phyloP scores from a whole-genome alignment of 805 yeast species.

The Candida morakotiae region DNA sequence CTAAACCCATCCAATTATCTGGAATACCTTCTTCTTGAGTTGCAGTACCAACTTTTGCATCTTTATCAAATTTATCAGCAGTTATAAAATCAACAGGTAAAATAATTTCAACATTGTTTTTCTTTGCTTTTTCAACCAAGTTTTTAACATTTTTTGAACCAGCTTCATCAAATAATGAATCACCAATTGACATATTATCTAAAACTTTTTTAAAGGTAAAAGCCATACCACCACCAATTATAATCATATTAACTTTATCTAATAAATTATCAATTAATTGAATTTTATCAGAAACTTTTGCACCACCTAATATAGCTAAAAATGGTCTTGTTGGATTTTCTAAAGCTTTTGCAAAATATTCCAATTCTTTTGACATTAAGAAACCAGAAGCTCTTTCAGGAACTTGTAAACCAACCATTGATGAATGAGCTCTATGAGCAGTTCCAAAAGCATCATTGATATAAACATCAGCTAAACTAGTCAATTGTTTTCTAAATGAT shows the following conservation, averaged over 20 bases:
- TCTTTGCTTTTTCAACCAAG: slow-evolving; percentile 93
- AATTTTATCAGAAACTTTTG: slow-evolving; percentile 98
- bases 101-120: slow-evolving; percentile 87
- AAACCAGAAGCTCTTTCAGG: slow-evolving; percentile 98
- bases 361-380: slow-evolving; percentile 96
- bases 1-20: slow-evolving; percentile 93
- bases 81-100: slow-evolving; percentile 95
- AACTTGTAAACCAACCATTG: slow-evolving; percentile 96
- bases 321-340: slow-evolving; percentile 98
- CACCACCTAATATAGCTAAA: slow-evolving; percentile 98
- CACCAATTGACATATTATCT: slow-evolving; percentile 82
- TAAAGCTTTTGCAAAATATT: slow-evolving; percentile 95
- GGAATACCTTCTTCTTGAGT: slow-evolving; percentile 91
- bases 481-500: slow-evolving; percentile 84
- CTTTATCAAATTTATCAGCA: slow-evolving; percentile 90
- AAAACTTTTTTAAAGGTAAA: slow-evolving; percentile 96
- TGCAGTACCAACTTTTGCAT: slow-evolving; percentile 82
- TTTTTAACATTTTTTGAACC: slow-evolving; percentile 95
- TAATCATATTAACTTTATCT: slow-evolving; percentile 91
- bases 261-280: slow-evolving; percentile 95
- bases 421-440: slow-evolving; percentile 99
- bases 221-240: slow-evolving; percentile 99
- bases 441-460: slow-evolving; percentile 99
- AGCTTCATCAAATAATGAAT: slow-evolving; percentile 86
- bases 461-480: slow-evolving; percentile 93